phyloP scores from a whole-genome alignment of 257 asterid species.

The Apocynum venetum region DNA sequence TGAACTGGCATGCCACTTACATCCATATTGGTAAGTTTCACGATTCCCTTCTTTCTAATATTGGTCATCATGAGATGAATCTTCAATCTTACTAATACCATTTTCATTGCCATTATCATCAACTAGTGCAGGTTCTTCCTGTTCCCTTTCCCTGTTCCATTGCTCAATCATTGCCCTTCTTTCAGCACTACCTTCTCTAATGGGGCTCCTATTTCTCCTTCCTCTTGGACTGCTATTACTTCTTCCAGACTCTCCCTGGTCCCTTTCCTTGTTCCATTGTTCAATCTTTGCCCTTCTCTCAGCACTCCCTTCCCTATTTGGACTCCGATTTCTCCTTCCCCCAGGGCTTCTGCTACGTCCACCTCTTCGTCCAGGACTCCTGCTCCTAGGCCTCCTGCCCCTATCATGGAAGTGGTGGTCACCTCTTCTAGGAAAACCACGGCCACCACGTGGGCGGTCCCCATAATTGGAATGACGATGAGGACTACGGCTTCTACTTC shows the following conservation, averaged over 20 bases:
- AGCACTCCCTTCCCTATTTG: conserved; percentile 62
- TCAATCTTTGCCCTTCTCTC: conserved; percentile 85
- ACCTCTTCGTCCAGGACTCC: conserved; percentile 69
- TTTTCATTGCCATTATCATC: conserved; percentile 28
- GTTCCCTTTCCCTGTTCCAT: conserved; percentile 84
- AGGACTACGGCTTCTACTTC: conserved; percentile 72
- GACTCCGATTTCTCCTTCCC: conserved; percentile 63
- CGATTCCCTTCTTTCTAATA: conserved; percentile 35
- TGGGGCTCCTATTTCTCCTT: conserved; percentile 53
- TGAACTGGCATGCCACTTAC: conserved; percentile 7
- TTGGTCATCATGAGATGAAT: conserved; percentile 29
- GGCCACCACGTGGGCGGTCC: conserved; percentile 48
- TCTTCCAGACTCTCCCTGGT: conserved; percentile 21
- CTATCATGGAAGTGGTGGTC: conserved; percentile 61
- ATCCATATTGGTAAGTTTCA: conserved; percentile 33
- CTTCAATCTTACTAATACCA: conserved; percentile 31
- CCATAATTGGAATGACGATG: conserved; percentile 46
- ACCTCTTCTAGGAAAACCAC: conserved; percentile 60
- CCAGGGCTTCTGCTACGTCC: conserved; percentile 77
- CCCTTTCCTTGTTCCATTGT: conserved; percentile 63
- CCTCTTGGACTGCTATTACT: conserved; percentile 41
- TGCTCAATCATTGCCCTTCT: conserved; percentile 83
- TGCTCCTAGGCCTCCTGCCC: conserved; percentile 75
- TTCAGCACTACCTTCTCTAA: conserved; percentile 71
- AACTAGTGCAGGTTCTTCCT: conserved; percentile 33